Base-by-base conservation (phyloP, 805 yeast species). In the Lachancea thermotolerans region DNA sequence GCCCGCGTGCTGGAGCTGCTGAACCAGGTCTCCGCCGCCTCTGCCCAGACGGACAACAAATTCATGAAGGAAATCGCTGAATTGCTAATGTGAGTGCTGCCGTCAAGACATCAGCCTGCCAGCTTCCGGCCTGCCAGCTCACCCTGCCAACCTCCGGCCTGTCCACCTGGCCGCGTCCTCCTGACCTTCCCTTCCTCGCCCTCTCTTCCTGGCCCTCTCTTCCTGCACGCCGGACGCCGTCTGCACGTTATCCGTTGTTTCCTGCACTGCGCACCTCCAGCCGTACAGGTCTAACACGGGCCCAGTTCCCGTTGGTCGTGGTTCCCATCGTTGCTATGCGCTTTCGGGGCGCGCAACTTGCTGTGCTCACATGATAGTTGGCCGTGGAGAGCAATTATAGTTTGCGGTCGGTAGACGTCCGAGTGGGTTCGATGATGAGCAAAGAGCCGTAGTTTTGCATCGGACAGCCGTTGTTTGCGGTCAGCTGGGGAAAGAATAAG, bases 1-100 rank as follows among this genome's bases (percentile, higher is more conserved):
- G 44, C 46, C 7, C 57, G 54, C 34, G 49, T 60, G 3, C 55
- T 55, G 31, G 54, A 55, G 12, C 41, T 60, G 14, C 48, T 52
- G 57, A 43, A 33, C 17, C 37, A 43, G 30, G 29, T 43, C 7
- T 37, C 46, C 5, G 29, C n/a, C 4, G 15, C 45, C 7, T 32
- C 45, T 10, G 15, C 40, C 10, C n/a, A 32, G 17, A 21, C 38
- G 10, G 46, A 43, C 28, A 43, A 43, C 35, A 43, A 43, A 16
- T 43, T 43, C 25, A 27, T 43, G 12, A 37, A 38, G 28, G 46
- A 43, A 16, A 43, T 43, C 12, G 30, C 46, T 5, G 21, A 34
- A 14, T 35, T 43, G 10, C 33, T 43, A 35, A 21, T 38, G 46
- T 43, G 30, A 37, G 17, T 10, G 8, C 30, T 37, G 33, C 10